Base-by-base conservation (phyloP, 345 rosid genomes). In the Balakata baccata region DNA sequence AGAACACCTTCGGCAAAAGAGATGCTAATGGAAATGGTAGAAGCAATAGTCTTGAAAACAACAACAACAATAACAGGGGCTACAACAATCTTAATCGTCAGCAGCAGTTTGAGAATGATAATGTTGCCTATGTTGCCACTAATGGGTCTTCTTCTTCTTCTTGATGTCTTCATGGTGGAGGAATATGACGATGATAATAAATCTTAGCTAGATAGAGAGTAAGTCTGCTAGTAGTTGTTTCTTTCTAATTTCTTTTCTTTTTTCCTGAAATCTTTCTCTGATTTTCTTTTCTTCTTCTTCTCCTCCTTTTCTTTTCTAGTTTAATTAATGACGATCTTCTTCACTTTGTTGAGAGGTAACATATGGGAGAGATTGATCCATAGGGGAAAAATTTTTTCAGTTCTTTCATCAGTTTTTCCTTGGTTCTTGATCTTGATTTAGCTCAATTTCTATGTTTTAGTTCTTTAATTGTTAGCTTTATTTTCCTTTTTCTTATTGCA, bases 1-100 rank as follows among this genome's bases (percentile, higher is more conserved):
- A 94, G 87, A 88, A 75, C 75, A 86, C 89, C 47, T 79, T 88
- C 6, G 88, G 75, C 25, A 86, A 85, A 62, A 81, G 69, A 45
- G 84, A 82, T 12, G 4, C 58, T 7, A 61, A 78, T 68, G 73
- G 69, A 22, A 54, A 61, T 45, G 74, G 54, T 51, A 60, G 25
- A 5, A 39, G 62, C 46, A 73, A 63, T 71, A 12, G 23, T 56
- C 64, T 18, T 52, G 63, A 63, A 10, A 64, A 56, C 43, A 46
- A 16, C 53, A 29, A 68, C 46, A 11, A 45, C 67, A 73, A 63
- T 46, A 47, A 39, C 77, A 41, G 68, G 63, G 41, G 58, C 53
- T 66, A 62, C 16, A 66, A 23, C 54, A 37, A 72, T 16, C 60
- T 29, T 20, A 49, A 50, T 38, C 20, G 39, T 63, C 68, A 43